Percentiles rank a stretch among this genome's conserved stretches.
Conservation (phyloP, 345 rosid species). For the Gynandropsis gynandra region DNA sequence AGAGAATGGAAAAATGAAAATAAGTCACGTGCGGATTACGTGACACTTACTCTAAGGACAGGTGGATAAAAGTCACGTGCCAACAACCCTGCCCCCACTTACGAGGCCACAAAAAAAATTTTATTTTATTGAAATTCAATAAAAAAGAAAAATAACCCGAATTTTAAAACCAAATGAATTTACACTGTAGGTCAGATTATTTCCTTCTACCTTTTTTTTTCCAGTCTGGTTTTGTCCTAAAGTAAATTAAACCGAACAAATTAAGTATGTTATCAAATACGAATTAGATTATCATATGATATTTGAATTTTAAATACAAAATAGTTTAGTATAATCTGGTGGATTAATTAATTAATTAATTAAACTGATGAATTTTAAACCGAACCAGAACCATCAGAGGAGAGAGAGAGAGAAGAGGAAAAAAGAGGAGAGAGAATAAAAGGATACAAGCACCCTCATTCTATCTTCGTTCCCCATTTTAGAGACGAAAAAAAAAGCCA, state of each 20-base stretch:
- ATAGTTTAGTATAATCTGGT: background rate
- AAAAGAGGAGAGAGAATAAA: constrained; percentile 10
- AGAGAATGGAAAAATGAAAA: no score
- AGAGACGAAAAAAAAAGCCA: constrained; percentile 18
- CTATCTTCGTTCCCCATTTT: constrained; percentile 19
- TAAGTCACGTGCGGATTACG: no score
- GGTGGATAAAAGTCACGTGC: constrained; percentile 22
- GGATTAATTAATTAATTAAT: background rate
- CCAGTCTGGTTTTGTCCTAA: no score
- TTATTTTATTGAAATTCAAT: no score
- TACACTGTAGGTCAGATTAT: no score
- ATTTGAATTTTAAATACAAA: background rate
- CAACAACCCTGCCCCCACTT: constrained; percentile 24
- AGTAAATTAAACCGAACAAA: background rate
- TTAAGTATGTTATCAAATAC: background rate
- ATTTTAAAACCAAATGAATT: constrained; percentile 6
- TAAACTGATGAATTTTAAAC: background rate
- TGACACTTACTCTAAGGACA: no score
- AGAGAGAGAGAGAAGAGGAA: constrained; percentile 14
- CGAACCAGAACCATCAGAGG: constrained; percentile 19
- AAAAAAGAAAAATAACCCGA: no score
- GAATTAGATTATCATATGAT: background rate
- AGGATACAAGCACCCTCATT: constrained; percentile 25
- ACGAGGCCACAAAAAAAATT: no score
- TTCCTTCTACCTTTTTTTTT: no score